Evolutionary conservation across 2,329 filamentous ascomycete species (phyloP), one percentile per base, ranked within the genome.

Genomic region (Fusarium devonianum): DNA sequence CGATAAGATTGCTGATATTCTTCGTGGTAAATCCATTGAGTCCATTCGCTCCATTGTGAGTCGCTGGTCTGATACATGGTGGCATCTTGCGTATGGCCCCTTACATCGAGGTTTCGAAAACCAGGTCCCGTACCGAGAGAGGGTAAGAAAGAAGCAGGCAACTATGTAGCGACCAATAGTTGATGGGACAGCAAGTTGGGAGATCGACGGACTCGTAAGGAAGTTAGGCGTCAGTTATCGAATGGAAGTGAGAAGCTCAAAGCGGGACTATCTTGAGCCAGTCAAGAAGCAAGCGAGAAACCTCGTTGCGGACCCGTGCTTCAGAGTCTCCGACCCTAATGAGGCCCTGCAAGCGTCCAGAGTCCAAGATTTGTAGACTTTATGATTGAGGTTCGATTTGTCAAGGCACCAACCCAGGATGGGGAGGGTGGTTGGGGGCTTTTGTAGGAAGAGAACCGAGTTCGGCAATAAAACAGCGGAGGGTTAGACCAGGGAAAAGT

Each of bases 1-100:
- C 65, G 67, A 37, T 67, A 73, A 35, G 68, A 63, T 44, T 63
- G 55, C 11, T 53, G 28, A 26, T 68, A 59, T 5, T 60, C 49
- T 12, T 17, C 16, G 17, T 63, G 62, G 60, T 59, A 71, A 13
- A 53, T 51, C 71, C 71, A 73, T 4, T 60, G 54, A 19, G 58
- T 60, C 63, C 63, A 66, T 23, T 46, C 44, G 42, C 53, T 43
- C 55, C 56, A 60, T 56, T 33, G 32, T 62, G 58, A 46, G 40
- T 55, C 52, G 49, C 48, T 53, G 49, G 60, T 53, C 43, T 53
- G 43, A 58, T 64, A 56, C 64, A 66, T 66, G 43, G 52, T 66
- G 53, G 63, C 64, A 66, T 66, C 49, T 65, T 66, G 60, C 46
- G 60, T 49, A 40, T 45, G 44, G 46, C 47, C 29, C 26, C 44